Percentiles rank a stretch among this genome's conserved stretches.
Conservation (phyloP, 768 basidiomycete species). For the Lactarius psammicola region DNA sequence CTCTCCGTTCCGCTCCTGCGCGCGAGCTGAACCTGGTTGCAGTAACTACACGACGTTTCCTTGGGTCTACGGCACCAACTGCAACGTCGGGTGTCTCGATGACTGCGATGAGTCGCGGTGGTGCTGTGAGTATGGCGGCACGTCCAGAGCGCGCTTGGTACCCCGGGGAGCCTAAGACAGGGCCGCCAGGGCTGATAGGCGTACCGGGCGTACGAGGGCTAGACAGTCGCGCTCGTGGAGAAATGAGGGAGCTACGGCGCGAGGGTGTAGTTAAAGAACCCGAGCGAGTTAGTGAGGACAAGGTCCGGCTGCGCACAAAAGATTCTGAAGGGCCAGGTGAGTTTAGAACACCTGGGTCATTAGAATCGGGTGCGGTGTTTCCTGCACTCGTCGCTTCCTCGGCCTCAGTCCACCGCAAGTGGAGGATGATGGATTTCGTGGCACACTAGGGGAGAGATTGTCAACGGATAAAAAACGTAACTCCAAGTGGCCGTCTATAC, state of each 20-base stretch:
- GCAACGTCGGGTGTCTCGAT: slow-evolving; percentile 87
- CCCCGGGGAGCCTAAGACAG: slow-evolving; percentile 18
- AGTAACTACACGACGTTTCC: slow-evolving; percentile 80
- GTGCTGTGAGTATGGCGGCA: slow-evolving; percentile 74
- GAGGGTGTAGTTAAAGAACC: slow-evolving; percentile 47
- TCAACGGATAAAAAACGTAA: background rate
- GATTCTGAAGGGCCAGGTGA: slow-evolving; percentile 31
- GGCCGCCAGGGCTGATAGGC: slow-evolving; percentile 41
- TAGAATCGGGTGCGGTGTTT: slow-evolving; percentile 22
- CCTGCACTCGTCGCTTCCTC: slow-evolving; percentile 36
- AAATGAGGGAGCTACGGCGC: slow-evolving; percentile 37
- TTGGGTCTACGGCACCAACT: slow-evolving; percentile 84
- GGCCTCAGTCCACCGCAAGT: slow-evolving; percentile 82
- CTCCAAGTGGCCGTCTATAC: slow-evolving; percentile 42
- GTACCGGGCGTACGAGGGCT: slow-evolving; percentile 50
- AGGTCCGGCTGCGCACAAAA: slow-evolving; percentile 39
- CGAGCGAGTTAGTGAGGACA: slow-evolving; percentile 56
- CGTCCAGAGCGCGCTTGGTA: slow-evolving; percentile 59
- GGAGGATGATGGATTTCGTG: slow-evolving; percentile 82
- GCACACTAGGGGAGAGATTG: slow-evolving; percentile 56
- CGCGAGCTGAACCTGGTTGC: slow-evolving; percentile 86
- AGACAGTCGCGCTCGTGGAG: slow-evolving; percentile 26
- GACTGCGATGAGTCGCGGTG: slow-evolving; percentile 78
- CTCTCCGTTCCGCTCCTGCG: slow-evolving; percentile 77
- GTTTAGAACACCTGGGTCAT: slow-evolving; percentile 30